phyloP scores from a whole-genome alignment of 164 flowering plant genomes.

The Chloranthus sessilifolius region DNA sequence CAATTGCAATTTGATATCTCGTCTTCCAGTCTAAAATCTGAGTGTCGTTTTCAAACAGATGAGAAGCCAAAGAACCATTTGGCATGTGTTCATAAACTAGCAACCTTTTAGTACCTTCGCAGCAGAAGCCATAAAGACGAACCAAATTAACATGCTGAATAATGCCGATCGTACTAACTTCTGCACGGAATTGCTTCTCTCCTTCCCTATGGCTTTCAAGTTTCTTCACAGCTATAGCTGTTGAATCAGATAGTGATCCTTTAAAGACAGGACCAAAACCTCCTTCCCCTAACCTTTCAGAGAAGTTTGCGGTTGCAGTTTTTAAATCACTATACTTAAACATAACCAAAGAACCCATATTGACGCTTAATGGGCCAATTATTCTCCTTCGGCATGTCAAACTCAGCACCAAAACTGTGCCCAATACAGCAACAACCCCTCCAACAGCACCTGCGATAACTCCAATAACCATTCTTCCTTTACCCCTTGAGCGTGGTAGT shows the following conservation, averaged over 20 bases:
- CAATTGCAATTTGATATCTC: conserved; percentile 2
- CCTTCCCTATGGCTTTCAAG: background rate
- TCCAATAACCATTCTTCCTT: background rate
- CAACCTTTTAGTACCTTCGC: conserved; percentile 31
- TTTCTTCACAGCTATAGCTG: conserved; percentile 2
- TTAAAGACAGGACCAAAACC: conserved; percentile 5
- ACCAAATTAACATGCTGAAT: conserved; percentile 53
- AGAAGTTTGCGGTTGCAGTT: no score
- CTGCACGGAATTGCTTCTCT: conserved; percentile 1
- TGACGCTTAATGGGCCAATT: no score
- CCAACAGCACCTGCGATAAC: conserved; percentile 17
- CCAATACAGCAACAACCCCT: conserved; percentile 10
- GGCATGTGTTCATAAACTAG: conserved; percentile 56
- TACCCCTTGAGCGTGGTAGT: background rate
- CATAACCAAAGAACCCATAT: no score
- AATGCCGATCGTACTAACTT: conserved; percentile 40
- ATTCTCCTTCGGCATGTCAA: no score
- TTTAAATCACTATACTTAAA: no score
- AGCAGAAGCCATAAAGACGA: conserved; percentile 45
- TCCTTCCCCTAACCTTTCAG: no score
- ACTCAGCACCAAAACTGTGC: conserved; percentile 6
- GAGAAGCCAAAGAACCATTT: conserved; percentile 30
- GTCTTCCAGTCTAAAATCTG: conserved; percentile 1
- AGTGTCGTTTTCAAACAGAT: background rate
- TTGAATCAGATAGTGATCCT: conserved; percentile 1